phyloP scores from a whole-genome alignment of 1,284 basidiomycete genomes.

The Cutaneotrichosporon sp. region DNA sequence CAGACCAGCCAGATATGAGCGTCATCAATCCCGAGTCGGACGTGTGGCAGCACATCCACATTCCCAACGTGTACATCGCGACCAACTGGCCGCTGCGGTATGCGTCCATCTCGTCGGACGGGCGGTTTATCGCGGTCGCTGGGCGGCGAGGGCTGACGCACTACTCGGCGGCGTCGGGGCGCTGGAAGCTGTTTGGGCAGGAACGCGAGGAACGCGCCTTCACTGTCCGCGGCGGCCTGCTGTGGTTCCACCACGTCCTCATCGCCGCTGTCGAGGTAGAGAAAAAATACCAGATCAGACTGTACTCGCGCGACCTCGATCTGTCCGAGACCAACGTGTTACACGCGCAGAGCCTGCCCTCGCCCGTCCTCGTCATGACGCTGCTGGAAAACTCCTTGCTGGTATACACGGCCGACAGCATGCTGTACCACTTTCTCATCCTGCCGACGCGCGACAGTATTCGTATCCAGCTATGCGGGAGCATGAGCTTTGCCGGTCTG shows the following conservation, averaged over 20 bases:
- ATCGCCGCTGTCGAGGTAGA: conserved; percentile 82
- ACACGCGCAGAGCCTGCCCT: conserved; percentile 70
- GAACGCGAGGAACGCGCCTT: conserved; percentile 86
- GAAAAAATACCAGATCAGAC: conserved; percentile 70
- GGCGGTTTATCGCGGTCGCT: conserved; percentile 86
- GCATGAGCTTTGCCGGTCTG: conserved; percentile 89
- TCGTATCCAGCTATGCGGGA: conserved; percentile 83
- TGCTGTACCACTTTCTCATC: conserved; percentile 86
- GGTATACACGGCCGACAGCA: conserved; percentile 96
- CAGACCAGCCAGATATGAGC: conserved; percentile 95
- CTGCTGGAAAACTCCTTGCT: conserved; percentile 94
- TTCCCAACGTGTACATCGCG: conserved; percentile 83
- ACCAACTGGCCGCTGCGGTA: conserved; percentile 94
- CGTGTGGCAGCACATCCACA: conserved; percentile 85
- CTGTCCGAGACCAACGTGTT: conserved; percentile 80
- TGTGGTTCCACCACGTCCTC: conserved; percentile 97
- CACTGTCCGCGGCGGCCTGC: conserved; percentile 78
- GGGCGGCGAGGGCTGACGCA: conserved; percentile 87
- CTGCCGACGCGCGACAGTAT: conserved; percentile 77
- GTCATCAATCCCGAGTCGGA: conserved; percentile 98
- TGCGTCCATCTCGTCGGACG: conserved; percentile 85
- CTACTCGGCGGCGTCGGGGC: conserved; percentile 85
- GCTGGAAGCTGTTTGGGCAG: conserved; percentile 88
- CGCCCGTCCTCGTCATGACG: conserved; percentile 76
- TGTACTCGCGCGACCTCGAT: conserved; percentile 93